These are phyloP conservation scores for Trichoderma asperellum DNA, from an alignment of 2,329 filamentous ascomycete species.

Conservation along the genomic window DNA sequence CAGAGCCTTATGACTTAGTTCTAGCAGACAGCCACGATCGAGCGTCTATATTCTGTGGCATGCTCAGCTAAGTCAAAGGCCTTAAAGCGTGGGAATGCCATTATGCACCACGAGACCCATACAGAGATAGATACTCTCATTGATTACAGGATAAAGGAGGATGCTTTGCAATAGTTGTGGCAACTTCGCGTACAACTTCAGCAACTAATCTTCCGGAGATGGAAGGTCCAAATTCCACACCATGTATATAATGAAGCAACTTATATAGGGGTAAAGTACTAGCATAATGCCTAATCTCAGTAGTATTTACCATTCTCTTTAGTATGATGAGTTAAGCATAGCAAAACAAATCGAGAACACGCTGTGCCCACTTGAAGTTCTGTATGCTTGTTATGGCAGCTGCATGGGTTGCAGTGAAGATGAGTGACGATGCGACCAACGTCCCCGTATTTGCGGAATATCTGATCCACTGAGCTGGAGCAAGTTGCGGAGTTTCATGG, in stretches of 20 bases:
- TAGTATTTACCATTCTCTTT: not conserved
- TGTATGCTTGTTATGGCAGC: not conserved
- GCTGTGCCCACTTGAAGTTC: not conserved
- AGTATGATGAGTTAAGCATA: too few species aligned
- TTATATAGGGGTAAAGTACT: not conserved
- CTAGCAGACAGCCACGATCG: not conserved
- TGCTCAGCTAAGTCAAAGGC: not conserved
- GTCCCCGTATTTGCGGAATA: slow-evolving; percentile 15
- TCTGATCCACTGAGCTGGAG: slow-evolving; percentile 7
- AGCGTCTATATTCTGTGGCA: not conserved
- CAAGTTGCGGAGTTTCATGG: slow-evolving; percentile 4
- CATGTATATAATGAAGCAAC: not conserved
- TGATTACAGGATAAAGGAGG: not conserved
- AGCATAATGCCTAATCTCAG: not conserved
- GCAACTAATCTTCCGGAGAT: not conserved
- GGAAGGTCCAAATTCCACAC: not conserved
- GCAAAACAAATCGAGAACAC: not conserved
- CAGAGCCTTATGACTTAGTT: not conserved
- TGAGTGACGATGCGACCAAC: not conserved
- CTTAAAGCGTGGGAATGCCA: not conserved
- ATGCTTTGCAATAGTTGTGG: not conserved
- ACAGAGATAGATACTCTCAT: too few species aligned
- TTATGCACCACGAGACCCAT: not conserved
- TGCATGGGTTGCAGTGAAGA: slow-evolving; percentile 2
- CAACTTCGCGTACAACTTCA: not conserved